These are phyloP conservation scores for Collariella sp. DNA, from an alignment of 495 filamentous ascomycete genomes.

Conservation along the genomic window DNA sequence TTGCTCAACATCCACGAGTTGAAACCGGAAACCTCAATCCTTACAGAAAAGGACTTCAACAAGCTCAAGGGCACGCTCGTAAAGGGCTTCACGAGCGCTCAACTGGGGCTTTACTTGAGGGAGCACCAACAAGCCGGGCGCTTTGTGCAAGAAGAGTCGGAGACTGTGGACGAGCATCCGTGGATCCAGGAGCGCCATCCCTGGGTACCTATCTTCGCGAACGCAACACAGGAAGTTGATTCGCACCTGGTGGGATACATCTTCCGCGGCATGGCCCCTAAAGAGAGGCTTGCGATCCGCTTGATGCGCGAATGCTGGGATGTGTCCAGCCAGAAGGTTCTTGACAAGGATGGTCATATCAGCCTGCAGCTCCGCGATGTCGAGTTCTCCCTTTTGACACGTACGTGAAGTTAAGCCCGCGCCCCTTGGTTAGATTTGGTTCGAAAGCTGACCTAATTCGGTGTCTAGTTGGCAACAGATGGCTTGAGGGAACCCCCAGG, in stretches of 20 bases:
- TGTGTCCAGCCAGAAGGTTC: conserved; percentile 23
- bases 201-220: conserved; percentile 25
- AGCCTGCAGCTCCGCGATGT: conserved; percentile 22
- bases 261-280: conserved; percentile 15
- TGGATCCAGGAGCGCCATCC: conserved; percentile 27
- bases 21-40: conserved; percentile 24
- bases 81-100: conserved; percentile 35
- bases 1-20: conserved; percentile 37
- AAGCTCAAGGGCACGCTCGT: conserved; percentile 30
- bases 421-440: background rate
- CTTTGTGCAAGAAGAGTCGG: background rate
- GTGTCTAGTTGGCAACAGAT: conserved; percentile 28
- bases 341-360: conserved; percentile 26
- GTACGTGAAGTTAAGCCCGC: conserved; percentile 22
- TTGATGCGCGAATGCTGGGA: conserved; percentile 39
- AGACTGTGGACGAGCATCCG: background rate
- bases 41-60: conserved; percentile 31
- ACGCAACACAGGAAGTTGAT: conserved; percentile 1
- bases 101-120: conserved; percentile 35
- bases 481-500: conserved; percentile 23
- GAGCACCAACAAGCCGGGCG: conserved; percentile 3
- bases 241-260: conserved; percentile 22
- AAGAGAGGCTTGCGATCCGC: conserved; percentile 29
- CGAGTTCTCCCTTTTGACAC: conserved; percentile 32
- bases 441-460: background rate